phyloP scores from a whole-genome alignment of 352 stramenopile species.

The Globisporangium viniferum region DNA sequence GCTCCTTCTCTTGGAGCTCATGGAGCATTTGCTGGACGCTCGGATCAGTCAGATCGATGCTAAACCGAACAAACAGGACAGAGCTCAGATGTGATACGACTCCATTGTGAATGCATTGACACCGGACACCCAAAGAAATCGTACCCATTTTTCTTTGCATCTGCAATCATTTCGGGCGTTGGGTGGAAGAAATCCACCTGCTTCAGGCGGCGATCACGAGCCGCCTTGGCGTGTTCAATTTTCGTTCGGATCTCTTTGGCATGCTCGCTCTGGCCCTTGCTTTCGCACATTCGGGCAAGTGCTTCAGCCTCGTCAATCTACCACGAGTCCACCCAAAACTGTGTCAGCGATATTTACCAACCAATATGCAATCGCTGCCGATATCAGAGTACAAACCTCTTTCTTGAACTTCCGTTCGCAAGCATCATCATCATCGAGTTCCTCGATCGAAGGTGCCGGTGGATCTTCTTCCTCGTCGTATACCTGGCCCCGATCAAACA shows the following conservation, averaged over 20 bases:
- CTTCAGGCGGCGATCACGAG: conserved; percentile 44
- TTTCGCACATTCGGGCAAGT: conserved; percentile 64
- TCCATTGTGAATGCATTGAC: neutral
- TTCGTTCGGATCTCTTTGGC: conserved; percentile 64
- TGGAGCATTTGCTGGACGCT: conserved; percentile 79
- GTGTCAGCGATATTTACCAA: neutral
- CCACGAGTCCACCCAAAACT: neutral
- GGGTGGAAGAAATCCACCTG: conserved; percentile 78
- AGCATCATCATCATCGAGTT: conserved; percentile 25
- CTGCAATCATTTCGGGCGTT: conserved; percentile 70
- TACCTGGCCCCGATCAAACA: conserved; percentile 74
- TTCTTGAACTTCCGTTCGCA: conserved; percentile 48
- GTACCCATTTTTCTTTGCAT: conserved; percentile 74
- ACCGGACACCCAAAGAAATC: neutral
- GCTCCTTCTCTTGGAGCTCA: conserved; percentile 74
- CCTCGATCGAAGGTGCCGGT: conserved; percentile 3
- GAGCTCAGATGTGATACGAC: neutral
- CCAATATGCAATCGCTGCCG: neutral
- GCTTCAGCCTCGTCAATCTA: conserved; percentile 66
- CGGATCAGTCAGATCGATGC: conserved; percentile 72
- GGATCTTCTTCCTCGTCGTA: conserved; percentile 30
- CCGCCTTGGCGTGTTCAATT: conserved; percentile 49
- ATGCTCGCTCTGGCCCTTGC: conserved; percentile 54
- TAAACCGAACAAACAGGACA: conserved; percentile 14
- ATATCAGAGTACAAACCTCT: conserved; percentile 31